These are phyloP conservation scores for Yamadazyma aaseri DNA, from an alignment of 1,139 yeast species.

Conservation along the genomic window DNA sequence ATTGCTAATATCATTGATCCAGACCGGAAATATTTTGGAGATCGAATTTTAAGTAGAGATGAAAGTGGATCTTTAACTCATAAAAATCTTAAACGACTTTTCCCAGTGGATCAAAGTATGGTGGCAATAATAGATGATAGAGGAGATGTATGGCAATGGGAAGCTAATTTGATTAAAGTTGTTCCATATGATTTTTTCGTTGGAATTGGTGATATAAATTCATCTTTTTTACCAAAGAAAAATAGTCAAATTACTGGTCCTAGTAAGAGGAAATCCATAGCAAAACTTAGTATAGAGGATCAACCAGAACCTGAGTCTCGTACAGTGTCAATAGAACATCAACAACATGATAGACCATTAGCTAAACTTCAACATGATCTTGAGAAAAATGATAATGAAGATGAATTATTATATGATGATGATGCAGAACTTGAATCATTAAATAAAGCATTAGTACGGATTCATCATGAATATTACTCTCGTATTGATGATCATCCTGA, in stretches of 20 bases:
- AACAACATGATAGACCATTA: constrained; percentile 72
- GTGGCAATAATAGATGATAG: constrained; percentile 96
- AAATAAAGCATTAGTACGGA: constrained; percentile 58
- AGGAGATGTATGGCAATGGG: constrained; percentile 99
- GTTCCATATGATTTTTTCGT: constrained; percentile 95
- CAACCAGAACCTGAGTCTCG: constrained; percentile 33
- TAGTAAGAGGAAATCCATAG: constrained; percentile 56
- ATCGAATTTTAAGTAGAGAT: constrained; percentile 86
- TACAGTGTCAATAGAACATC: constrained; percentile 60
- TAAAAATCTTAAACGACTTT: constrained; percentile 81
- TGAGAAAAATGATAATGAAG: constrained; percentile 36
- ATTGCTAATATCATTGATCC: constrained; percentile 94
- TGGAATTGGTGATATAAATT: constrained; percentile 96
- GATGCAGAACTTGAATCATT: constrained; percentile 72
- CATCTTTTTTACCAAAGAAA: constrained; percentile 85
- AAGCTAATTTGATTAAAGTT: constrained; percentile 83
- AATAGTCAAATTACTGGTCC: constrained; percentile 71
- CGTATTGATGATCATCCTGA: constrained; percentile 53
- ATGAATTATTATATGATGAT: constrained; percentile 67
- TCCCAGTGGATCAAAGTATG: constrained; percentile 96
- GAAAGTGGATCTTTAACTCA: constrained; percentile 93
- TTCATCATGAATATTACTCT: constrained; percentile 68
- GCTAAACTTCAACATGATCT: constrained; percentile 79
- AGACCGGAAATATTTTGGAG: constrained; percentile 80
- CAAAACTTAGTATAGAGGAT: constrained; percentile 41